phyloP scores from a whole-genome alignment of 345 rosid genomes.

The Diplotaxis tenuifolia region DNA sequence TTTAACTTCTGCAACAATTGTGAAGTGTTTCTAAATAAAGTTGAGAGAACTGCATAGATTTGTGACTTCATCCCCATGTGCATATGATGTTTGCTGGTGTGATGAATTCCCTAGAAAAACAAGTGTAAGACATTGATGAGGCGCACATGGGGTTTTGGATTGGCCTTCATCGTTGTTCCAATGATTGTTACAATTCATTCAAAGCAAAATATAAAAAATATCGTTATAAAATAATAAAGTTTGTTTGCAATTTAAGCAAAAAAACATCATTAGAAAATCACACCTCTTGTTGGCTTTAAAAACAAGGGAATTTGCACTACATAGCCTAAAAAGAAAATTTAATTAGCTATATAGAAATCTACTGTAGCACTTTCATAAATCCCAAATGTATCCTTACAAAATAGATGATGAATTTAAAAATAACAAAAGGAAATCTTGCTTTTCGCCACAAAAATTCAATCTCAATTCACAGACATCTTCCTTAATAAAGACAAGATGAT shows the following conservation, averaged over 20 bases:
- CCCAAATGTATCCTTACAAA: no score
- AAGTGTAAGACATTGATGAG: background rate
- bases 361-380: no score
- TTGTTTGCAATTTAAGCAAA: no score
- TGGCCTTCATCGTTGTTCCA: background rate
- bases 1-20: background rate
- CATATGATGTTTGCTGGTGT: conserved; percentile 12
- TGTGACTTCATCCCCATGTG: background rate
- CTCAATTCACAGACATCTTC: no score
- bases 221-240: no score
- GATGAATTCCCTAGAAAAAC: background rate
- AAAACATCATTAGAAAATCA: background rate
- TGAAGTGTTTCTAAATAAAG: background rate
- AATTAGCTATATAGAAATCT: no score
- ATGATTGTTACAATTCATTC: background rate
- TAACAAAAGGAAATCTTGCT: no score
- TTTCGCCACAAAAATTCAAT: no score
- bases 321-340: no score
- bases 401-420: no score
- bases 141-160: conserved; percentile 3
- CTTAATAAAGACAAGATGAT: conserved; percentile 53
- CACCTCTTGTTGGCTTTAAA: background rate
- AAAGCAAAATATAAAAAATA: background rate
- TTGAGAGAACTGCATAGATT: background rate
- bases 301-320: background rate